Percentiles rank a stretch among this genome's conserved stretches.
Conservation (phyloP, 345 rosid genomes). For the Salix udensis region DNA sequence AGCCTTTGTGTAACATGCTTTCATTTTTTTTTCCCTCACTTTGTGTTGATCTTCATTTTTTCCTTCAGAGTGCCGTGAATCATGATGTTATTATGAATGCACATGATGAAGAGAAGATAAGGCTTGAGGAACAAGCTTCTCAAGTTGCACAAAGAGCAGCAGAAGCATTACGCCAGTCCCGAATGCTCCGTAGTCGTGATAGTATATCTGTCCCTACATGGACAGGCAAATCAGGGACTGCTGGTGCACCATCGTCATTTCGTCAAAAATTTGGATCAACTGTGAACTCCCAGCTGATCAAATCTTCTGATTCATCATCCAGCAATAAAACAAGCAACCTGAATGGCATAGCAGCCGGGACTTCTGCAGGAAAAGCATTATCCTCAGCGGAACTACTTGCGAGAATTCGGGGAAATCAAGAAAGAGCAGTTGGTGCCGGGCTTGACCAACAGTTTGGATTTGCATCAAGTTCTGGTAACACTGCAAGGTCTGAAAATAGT, state of each 20-base stretch:
- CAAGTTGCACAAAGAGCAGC: slow-evolving; percentile 91
- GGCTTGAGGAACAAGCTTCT: slow-evolving; percentile 87
- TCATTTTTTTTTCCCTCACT: neutral
- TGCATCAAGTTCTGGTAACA: slow-evolving; percentile 35
- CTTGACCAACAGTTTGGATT: slow-evolving; percentile 38
- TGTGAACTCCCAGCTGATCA: slow-evolving; percentile 46
- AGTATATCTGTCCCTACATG: slow-evolving; percentile 82
- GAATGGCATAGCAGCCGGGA: slow-evolving; percentile 64
- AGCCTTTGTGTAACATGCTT: neutral
- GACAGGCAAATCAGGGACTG: slow-evolving; percentile 90
- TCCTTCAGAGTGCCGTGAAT: slow-evolving; percentile 75
- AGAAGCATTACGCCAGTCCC: slow-evolving; percentile 84
- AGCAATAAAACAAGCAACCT: slow-evolving; percentile 25
- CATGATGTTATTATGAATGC: slow-evolving; percentile 83
- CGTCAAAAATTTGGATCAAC: slow-evolving; percentile 74
- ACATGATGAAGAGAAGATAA: slow-evolving; percentile 66
- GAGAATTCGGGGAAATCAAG: slow-evolving; percentile 72
- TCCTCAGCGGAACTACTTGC: slow-evolving; percentile 79
- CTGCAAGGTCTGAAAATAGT: slow-evolving; percentile 18
- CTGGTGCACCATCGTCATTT: slow-evolving; percentile 79
- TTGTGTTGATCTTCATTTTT: neutral
- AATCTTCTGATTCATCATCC: slow-evolving; percentile 39
- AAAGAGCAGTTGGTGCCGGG: slow-evolving; percentile 64
- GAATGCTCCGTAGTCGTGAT: slow-evolving; percentile 81
- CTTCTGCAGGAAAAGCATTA: slow-evolving; percentile 74